Percentiles rank a stretch among this genome's conserved stretches.
phyloP scores from a whole-genome alignment of 1,284 basidiomycete species.

The Pterulicium gracile region DNA sequence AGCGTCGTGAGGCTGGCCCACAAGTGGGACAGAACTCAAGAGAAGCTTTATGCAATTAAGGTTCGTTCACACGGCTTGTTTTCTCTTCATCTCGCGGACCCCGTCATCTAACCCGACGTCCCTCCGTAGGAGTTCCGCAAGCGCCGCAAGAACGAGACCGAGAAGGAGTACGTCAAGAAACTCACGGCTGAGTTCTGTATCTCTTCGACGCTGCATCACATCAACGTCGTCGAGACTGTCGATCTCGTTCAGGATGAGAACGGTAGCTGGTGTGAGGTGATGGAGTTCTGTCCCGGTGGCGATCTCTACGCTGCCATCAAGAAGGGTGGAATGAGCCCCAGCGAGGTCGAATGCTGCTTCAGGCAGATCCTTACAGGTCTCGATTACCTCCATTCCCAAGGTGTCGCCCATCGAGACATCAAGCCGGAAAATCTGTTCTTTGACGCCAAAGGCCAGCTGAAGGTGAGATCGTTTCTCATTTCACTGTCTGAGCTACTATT shows the following conservation, averaged over 20 bases:
- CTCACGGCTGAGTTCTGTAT: conserved; percentile 99
- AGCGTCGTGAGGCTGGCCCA: conserved; percentile 94
- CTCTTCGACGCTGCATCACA: conserved; percentile 92
- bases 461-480: conserved; percentile 40
- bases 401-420: conserved; percentile 95
- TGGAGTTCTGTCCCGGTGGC: conserved; percentile 98
- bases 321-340: conserved; percentile 90
- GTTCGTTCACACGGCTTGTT: conserved; percentile 30
- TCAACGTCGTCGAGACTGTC: conserved; percentile 97
- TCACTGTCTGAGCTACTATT: conserved; percentile 7
- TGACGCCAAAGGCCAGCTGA: conserved; percentile 87
- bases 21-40: conserved; percentile 96
- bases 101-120: background rate
- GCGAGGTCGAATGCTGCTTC: conserved; percentile 96
- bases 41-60: conserved; percentile 99
- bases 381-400: conserved; percentile 87
- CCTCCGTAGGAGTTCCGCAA: conserved; percentile 84
- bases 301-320: conserved; percentile 98
- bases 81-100: background rate
- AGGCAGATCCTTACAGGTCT: conserved; percentile 92
- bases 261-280: conserved; percentile 97
- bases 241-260: conserved; percentile 97
- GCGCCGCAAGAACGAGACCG: conserved; percentile 94
- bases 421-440: conserved; percentile 98
- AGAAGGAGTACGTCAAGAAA: conserved; percentile 99